phyloP scores from a whole-genome alignment of 768 basidiomycete genomes.

The Termitomyces sp. region DNA sequence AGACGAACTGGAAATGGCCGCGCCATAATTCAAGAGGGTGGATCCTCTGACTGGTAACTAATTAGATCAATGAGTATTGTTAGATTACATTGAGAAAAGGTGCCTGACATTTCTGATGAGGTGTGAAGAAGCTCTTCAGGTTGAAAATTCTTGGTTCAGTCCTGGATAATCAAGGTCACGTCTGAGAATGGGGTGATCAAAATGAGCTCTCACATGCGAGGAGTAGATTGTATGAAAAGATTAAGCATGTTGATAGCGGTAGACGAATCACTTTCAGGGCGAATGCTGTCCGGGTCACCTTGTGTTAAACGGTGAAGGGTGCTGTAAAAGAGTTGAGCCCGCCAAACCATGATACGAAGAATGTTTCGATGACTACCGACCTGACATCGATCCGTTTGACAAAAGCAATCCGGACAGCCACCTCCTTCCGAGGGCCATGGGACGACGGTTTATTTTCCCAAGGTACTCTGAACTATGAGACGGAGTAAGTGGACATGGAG shows the following conservation, averaged over 20 bases:
- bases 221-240: conserved; percentile 28
- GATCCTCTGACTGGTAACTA: conserved; percentile 15
- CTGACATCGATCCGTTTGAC: conserved; percentile 20
- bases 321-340: neutral
- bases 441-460: conserved; percentile 13
- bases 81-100: neutral
- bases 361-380: conserved; percentile 8
- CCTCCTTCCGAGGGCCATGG: conserved; percentile 7
- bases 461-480: conserved; percentile 17
- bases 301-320: conserved; percentile 11
- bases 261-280: conserved; percentile 16
- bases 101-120: conserved; percentile 13
- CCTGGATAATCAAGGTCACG: conserved; percentile 6
- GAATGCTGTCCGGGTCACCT: conserved; percentile 10
- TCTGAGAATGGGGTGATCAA: no score
- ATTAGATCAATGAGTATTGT: neutral
- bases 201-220: conserved; percentile 20
- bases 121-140: conserved; percentile 23
- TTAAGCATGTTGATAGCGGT: conserved; percentile 30
- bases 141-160: conserved; percentile 19
- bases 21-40: conserved; percentile 35
- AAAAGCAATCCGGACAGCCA: conserved; percentile 21
- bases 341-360: neutral
- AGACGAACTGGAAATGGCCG: conserved; percentile 39
- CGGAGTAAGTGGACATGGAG: neutral